Percentiles rank a stretch among this genome's conserved stretches.
phyloP scores from a whole-genome alignment of 2,329 filamentous ascomycete genomes.

The Trichophyton benhamiae region DNA sequence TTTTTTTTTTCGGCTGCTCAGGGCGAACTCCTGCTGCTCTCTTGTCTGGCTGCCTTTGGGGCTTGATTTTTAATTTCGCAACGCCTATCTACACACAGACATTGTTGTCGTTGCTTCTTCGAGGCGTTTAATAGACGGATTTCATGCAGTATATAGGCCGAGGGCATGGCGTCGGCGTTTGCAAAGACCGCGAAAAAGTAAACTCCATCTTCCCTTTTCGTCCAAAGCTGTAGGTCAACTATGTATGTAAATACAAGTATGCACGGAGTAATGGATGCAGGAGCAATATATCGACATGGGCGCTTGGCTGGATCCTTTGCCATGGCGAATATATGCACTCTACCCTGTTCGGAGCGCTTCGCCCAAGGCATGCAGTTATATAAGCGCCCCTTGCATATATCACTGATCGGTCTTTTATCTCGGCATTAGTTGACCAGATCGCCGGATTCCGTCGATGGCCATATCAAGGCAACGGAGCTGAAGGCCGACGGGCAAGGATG shows the following conservation, averaged over 20 bases:
- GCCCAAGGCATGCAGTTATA: neutral
- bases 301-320: neutral
- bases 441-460: neutral
- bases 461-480: neutral
- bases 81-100: neutral
- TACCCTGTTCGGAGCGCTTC: neutral
- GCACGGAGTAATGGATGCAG: too few relatives aligned
- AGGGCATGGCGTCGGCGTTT: neutral
- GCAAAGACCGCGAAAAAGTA: too few relatives aligned
- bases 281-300: neutral
- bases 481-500: neutral
- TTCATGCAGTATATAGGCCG: neutral
- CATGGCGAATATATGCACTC: neutral
- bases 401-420: neutral
- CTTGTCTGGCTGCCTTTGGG: neutral
- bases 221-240: too few relatives aligned
- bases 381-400: neutral
- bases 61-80: too few relatives aligned
- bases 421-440: conserved; percentile 2
- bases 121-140: neutral
- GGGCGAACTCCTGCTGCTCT: neutral
- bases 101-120: neutral
- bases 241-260: too few relatives aligned
- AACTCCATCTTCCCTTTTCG: neutral
- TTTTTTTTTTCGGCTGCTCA: too few relatives aligned